Percentiles rank a stretch among this genome's conserved stretches.
These are phyloP conservation scores for Sporothrix sp. DNA, from an alignment of 2,329 filamentous ascomycete genomes.

Conservation along the genomic window DNA sequence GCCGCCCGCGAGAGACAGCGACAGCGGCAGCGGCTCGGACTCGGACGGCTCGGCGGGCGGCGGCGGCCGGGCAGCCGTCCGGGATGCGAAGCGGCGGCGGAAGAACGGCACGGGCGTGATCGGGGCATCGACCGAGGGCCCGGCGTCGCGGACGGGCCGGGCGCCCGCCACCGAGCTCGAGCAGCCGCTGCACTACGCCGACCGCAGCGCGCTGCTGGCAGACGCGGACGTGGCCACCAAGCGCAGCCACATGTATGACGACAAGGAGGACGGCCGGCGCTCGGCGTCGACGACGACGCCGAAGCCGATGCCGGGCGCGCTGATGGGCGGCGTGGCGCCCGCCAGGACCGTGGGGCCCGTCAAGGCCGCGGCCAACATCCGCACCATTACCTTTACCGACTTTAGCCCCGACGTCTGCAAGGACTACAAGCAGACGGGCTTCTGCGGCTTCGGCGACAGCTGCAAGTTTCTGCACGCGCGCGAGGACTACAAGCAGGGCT, in stretches of 20 bases:
- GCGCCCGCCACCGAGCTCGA: slow-evolving; percentile 29
- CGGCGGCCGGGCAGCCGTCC: slow-evolving; percentile 40
- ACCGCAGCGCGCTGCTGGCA: slow-evolving; percentile 53
- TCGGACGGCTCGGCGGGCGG: slow-evolving; percentile 67
- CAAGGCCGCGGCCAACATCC: slow-evolving; percentile 80
- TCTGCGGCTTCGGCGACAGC: slow-evolving; percentile 57
- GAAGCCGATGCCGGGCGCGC: not conserved
- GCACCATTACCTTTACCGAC: slow-evolving; percentile 82
- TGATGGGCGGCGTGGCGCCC: not conserved
- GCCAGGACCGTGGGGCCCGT: slow-evolving; percentile 59
- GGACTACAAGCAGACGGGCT: slow-evolving; percentile 52
- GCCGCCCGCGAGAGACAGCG: slow-evolving; percentile 52
- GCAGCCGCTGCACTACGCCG: slow-evolving; percentile 33
- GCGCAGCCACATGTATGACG: slow-evolving; percentile 52
- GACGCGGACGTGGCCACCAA: slow-evolving; percentile 82
- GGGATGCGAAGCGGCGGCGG: slow-evolving; percentile 64
- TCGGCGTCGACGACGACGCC: too few species aligned
- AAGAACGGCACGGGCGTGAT: slow-evolving; percentile 36
- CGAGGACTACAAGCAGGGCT: slow-evolving; percentile 79
- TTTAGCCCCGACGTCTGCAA: slow-evolving; percentile 93
- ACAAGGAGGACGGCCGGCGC: slow-evolving; percentile 39
- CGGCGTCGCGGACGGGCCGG: not conserved
- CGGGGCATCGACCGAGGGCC: slow-evolving; percentile 31
- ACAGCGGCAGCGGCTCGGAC: slow-evolving; percentile 46
- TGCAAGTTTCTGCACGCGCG: slow-evolving; percentile 75